These are phyloP conservation scores for Fusarium sp. DNA, from an alignment of 2,329 filamentous ascomycete species.

Conservation along the genomic window DNA sequence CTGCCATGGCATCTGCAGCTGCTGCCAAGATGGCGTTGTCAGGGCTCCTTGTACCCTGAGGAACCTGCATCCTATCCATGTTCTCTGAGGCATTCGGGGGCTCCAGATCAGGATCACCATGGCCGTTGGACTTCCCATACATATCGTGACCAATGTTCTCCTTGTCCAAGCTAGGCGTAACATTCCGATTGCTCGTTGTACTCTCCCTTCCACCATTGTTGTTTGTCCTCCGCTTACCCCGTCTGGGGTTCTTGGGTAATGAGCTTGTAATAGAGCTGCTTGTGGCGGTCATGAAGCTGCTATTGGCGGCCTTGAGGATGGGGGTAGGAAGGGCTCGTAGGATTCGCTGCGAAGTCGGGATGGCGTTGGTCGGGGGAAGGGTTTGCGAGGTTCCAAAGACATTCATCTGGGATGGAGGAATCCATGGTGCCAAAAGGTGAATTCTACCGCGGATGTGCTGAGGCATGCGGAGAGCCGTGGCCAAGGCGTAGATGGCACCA, in stretches of 20 bases:
- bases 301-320: constrained; percentile 93
- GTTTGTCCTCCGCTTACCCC: constrained; percentile 69
- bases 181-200: constrained; percentile 51
- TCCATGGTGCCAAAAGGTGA: constrained; percentile 95
- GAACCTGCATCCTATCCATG: constrained; percentile 60
- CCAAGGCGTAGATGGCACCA: constrained; percentile 96
- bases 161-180: constrained; percentile 59
- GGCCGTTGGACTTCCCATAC: constrained; percentile 43
- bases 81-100: constrained; percentile 56
- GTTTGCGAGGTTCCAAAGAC: constrained; percentile 80
- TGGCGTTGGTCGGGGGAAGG: constrained; percentile 82
- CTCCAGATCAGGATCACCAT: constrained; percentile 36
- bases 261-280: constrained; percentile 87
- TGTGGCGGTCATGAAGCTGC: constrained; percentile 92
- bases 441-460: constrained; percentile 95
- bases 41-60: constrained; percentile 39
- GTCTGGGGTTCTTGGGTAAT: constrained; percentile 73
- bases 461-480: constrained; percentile 94
- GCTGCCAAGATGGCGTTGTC: constrained; percentile 57
- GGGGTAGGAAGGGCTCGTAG: constrained; percentile 90
- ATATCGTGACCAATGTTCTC: constrained; percentile 57
- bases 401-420: constrained; percentile 93
- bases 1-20: constrained; percentile 71
- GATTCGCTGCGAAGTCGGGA: constrained; percentile 92
- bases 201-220: constrained; percentile 55